These are phyloP conservation scores for Cenococcum geophilum DNA, from an alignment of 495 filamentous ascomycete genomes.

Conservation along the genomic window DNA sequence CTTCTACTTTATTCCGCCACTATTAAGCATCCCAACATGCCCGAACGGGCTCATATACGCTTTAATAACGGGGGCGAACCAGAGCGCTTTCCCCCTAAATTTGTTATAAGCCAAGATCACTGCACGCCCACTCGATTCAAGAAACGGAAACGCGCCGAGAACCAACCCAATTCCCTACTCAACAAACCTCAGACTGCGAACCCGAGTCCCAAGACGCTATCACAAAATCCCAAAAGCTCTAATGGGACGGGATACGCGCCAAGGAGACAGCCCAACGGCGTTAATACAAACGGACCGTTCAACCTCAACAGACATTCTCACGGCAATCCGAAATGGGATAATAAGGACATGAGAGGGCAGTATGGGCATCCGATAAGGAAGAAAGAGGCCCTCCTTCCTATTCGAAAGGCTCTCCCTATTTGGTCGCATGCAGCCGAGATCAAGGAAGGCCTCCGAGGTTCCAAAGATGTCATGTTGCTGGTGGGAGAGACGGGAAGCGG, in stretches of 20 bases:
- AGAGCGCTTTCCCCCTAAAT: slow-evolving; percentile 22
- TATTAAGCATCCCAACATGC: slow-evolving; percentile 40
- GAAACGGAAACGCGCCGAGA: slow-evolving; percentile 45
- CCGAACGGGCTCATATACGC: slow-evolving; percentile 44
- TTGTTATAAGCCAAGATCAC: neutral
- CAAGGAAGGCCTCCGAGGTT: slow-evolving; percentile 50
- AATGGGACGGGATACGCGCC: slow-evolving; percentile 2
- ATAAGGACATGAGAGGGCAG: slow-evolving; percentile 3
- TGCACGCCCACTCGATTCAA: slow-evolving; percentile 25
- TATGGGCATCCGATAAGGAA: slow-evolving; percentile 16
- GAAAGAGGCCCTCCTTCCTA: slow-evolving; percentile 43
- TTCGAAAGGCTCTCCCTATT: slow-evolving; percentile 68
- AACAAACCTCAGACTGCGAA: neutral
- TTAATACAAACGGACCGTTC: neutral
- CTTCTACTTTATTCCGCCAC: neutral
- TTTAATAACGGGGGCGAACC: slow-evolving; percentile 37
- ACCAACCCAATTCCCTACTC: neutral
- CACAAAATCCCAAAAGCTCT: neutral
- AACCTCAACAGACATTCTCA: neutral
- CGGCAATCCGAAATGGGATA: slow-evolving; percentile 4
- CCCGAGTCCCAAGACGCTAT: too few species aligned
- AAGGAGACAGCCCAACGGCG: neutral
- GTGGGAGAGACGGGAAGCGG: slow-evolving; percentile 94
- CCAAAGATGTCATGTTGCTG: slow-evolving; percentile 71
- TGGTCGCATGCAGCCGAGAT: slow-evolving; percentile 69